Evolutionary conservation across 73 alveolate species (phyloP).

Genomic region (Symbiodinium pilosum): DNA sequence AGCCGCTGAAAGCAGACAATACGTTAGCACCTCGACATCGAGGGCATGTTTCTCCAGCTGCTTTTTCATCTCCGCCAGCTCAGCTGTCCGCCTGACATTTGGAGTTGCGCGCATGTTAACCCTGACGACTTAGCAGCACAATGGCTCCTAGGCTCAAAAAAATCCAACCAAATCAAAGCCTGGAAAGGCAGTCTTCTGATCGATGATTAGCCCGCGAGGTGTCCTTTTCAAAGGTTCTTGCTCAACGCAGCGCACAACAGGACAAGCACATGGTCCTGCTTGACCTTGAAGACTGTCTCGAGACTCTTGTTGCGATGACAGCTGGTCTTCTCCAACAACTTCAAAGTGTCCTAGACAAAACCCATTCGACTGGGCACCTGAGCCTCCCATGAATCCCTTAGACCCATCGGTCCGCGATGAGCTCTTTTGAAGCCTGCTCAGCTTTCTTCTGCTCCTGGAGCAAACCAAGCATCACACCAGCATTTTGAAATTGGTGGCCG

Average conservation of each 20-base stretch:
- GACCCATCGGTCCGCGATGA: slow-evolving; percentile 40
- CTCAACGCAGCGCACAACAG: neutral
- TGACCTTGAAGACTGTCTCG: slow-evolving; percentile 76
- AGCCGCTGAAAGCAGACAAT: neutral
- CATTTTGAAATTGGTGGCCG: too few species aligned
- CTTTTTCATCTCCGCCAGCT: slow-evolving; percentile 86
- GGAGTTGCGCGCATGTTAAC: too few species aligned
- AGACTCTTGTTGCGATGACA: slow-evolving; percentile 88
- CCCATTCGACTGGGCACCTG: neutral
- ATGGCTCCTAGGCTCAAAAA: too few species aligned
- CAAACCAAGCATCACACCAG: neutral
- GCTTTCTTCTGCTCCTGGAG: slow-evolving; percentile 87
- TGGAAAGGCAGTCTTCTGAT: slow-evolving; percentile 77
- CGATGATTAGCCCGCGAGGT: slow-evolving; percentile 76
- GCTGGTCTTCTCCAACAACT: slow-evolving; percentile 74
- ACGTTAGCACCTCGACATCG: slow-evolving; percentile 85
- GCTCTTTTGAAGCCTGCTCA: slow-evolving; percentile 68
- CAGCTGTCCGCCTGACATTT: slow-evolving; percentile 41
- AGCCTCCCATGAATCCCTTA: neutral
- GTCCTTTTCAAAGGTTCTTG: slow-evolving; percentile 17
- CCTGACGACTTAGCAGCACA: too few species aligned
- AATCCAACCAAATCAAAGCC: too few species aligned
- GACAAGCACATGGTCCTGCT: slow-evolving; percentile 82
- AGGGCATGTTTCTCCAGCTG: slow-evolving; percentile 84
- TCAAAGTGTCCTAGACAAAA: slow-evolving; percentile 45